Evolutionary conservation across 2,329 filamentous ascomycete genomes (phyloP).

Genomic region (Stachybotrys echinatus): DNA sequence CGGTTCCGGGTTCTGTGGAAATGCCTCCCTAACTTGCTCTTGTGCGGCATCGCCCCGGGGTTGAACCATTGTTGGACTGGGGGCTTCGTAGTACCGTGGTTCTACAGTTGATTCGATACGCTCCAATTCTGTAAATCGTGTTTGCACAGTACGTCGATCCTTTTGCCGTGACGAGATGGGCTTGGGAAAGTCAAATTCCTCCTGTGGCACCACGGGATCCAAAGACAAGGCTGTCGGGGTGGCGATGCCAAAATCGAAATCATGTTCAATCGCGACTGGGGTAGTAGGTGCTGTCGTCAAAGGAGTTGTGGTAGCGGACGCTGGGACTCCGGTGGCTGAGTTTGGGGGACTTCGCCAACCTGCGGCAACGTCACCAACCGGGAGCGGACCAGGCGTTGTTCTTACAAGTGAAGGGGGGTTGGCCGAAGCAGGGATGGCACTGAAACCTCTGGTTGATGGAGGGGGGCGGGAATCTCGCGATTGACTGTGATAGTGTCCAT

Average conservation of each 20-base stretch:
- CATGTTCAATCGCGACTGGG: constrained; percentile 3
- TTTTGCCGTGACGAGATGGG: constrained; percentile 2
- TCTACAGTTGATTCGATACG: constrained; percentile 17
- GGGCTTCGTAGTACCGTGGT: not conserved
- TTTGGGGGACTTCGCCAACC: not conserved
- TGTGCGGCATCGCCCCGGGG: no score
- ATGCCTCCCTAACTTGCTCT: constrained; percentile 13
- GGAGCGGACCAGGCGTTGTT: not conserved
- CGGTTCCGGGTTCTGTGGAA: constrained; percentile 9
- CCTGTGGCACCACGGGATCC: not conserved
- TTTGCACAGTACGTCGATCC: constrained; percentile 13
- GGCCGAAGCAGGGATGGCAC: not conserved
- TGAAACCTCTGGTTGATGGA: constrained; percentile 6
- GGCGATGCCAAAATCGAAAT: not conserved
- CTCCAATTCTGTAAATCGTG: constrained; percentile 22
- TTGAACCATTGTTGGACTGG: not conserved
- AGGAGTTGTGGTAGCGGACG: not conserved
- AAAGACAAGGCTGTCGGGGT: constrained; percentile 1
- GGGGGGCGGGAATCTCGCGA: constrained; percentile 20
- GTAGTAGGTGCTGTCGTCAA: constrained; percentile 9
- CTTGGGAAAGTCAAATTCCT: not conserved
- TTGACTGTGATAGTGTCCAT: not conserved
- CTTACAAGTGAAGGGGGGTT: not conserved
- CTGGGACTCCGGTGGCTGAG: not conserved
- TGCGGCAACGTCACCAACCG: not conserved